phyloP scores from a whole-genome alignment of 768 basidiomycete genomes.

The Agaricus blazei region DNA sequence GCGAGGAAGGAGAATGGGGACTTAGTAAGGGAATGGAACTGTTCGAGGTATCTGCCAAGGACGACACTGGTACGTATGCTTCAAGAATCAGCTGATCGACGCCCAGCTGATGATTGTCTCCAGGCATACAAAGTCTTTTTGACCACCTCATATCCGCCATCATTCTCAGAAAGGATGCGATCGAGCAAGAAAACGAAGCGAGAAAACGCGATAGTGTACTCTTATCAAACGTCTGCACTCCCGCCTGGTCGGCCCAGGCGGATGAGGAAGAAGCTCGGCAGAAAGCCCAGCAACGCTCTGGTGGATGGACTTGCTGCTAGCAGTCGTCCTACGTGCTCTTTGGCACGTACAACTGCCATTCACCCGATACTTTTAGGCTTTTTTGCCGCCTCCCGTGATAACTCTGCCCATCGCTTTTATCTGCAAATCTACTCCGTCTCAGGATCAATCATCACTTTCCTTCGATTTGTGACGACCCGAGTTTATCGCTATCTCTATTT shows the following conservation, averaged over 20 bases:
- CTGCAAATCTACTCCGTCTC: constrained; percentile 14
- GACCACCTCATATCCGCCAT: constrained; percentile 76
- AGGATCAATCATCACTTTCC: constrained; percentile 12
- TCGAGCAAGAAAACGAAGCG: constrained; percentile 77
- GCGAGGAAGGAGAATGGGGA: constrained; percentile 66
- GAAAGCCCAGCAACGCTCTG: constrained; percentile 38
- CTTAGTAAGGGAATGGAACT: constrained; percentile 81
- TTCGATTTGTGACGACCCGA: not conserved
- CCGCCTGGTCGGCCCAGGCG: constrained; percentile 75
- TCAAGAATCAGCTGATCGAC: constrained; percentile 12
- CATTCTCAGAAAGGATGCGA: constrained; percentile 69
- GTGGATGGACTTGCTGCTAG: constrained; percentile 72
- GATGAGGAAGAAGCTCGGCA: constrained; percentile 72
- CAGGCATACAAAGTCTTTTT: constrained; percentile 81
- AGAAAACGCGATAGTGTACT: constrained; percentile 83
- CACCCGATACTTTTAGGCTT: not conserved
- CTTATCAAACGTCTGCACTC: constrained; percentile 56
- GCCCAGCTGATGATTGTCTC: constrained; percentile 6
- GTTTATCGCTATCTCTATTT: constrained; percentile 18
- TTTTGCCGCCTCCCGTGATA: not conserved
- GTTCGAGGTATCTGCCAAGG: constrained; percentile 90
- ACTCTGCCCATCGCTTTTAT: constrained; percentile 17
- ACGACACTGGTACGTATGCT: constrained; percentile 61
- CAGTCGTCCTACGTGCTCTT: constrained; percentile 19
- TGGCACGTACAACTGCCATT: not conserved